These are phyloP conservation scores for Crinitomyces ghanaensis DNA, from an alignment of 805 yeast species.

Conservation along the genomic window DNA sequence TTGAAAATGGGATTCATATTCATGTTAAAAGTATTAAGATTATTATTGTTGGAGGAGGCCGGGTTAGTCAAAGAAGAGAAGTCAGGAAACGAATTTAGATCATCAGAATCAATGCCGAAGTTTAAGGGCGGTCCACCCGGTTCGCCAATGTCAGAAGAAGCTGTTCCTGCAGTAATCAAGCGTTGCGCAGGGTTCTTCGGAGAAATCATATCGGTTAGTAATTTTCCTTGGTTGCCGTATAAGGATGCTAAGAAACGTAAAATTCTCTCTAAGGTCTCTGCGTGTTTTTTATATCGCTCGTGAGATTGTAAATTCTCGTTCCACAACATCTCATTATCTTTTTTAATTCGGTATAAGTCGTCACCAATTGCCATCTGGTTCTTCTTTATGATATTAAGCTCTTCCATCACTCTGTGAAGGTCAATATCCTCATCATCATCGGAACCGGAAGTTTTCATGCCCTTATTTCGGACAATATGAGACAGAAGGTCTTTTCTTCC, in stretches of 20 bases:
- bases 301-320: slow-evolving; percentile 73
- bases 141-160: slow-evolving; percentile 1
- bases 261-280: slow-evolving; percentile 79
- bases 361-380: slow-evolving; percentile 75
- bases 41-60: too few relatives aligned
- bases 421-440: slow-evolving; percentile 32
- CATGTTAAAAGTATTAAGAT: too few relatives aligned
- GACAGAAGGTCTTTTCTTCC: slow-evolving; percentile 80
- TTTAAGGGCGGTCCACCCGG: not conserved
- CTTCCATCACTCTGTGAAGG: slow-evolving; percentile 45
- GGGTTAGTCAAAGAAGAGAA: not conserved
- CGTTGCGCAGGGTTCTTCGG: slow-evolving; percentile 8
- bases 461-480: slow-evolving; percentile 66
- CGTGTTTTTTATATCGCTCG: slow-evolving; percentile 75
- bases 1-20: too few relatives aligned
- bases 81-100: slow-evolving; percentile 1
- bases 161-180: slow-evolving; percentile 6
- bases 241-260: slow-evolving; percentile 77
- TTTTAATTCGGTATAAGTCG: slow-evolving; percentile 70
- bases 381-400: slow-evolving; percentile 61
- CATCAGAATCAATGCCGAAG: not conserved
- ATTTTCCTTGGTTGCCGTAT: slow-evolving; percentile 53
- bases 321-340: slow-evolving; percentile 88
- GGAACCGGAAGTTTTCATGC: slow-evolving; percentile 31
- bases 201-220: slow-evolving; percentile 23